Base-by-base conservation (phyloP, 2,329 filamentous ascomycete genomes). In the Nectriaceae sp. region DNA sequence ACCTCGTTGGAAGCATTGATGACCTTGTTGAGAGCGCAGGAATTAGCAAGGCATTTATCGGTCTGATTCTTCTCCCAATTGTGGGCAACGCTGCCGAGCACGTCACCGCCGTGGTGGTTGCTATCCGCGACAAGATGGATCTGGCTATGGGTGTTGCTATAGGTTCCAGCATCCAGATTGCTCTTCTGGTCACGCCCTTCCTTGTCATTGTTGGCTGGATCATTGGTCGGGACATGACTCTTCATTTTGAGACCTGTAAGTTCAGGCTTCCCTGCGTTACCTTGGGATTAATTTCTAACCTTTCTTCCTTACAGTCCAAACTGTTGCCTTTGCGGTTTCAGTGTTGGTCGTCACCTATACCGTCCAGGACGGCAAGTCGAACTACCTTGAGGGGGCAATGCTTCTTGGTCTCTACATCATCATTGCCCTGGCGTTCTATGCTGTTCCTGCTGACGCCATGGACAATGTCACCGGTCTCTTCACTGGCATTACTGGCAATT, bases 351-450 rank as follows among this genome's bases (percentile, higher is more conserved):
- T 90, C 26, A 89, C 82, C 47, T 91, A 84, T 69, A 88, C 81
- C 3, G 86, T 92, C 37, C 85, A 89, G 64, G 89, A 93, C 63
- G 89, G 89, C 62, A 89, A 88, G 69, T 89, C 85, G 13, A 94
- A 93, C 69, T 93, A 93, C 59, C 80, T 93, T 19, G 89, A 93
- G 67, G 89, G 89, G 38, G 87, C 87, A 40, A 88, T 93, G 82
- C 63, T 74, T 40, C 62, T 74, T 47, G 71, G 70, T 42, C 70
- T 84, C 15, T 84, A 84, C 62, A 60, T 77, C 40, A 84, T 84
- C 57, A 84, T 84, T 51, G 81, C 81, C 4, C 67, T 84, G 26
- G 80, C 81, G 15, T 84, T 84, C 62, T 84, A 78, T 59, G 79
- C 77, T 47, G 80, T 75, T 13, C 80, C 80, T 29, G 13, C 6